phyloP scores from a whole-genome alignment of 225 moss, liverwort and hornwort genomes.

The Pseudoscleropodium purum region DNA sequence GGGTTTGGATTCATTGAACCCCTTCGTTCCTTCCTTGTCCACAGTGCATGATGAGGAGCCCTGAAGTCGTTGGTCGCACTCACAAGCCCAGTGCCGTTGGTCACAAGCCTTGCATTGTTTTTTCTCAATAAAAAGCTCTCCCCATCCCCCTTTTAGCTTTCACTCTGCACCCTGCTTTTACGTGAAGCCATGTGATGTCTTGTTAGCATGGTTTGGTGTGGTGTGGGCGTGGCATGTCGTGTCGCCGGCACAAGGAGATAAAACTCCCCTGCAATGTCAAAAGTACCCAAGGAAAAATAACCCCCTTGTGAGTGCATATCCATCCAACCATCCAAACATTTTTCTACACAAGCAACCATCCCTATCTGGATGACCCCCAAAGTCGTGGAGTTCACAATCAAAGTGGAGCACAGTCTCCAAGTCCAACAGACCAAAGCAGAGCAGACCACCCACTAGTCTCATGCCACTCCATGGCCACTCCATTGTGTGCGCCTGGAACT shows the following conservation, averaged over 20 bases:
- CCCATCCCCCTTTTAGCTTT: background rate
- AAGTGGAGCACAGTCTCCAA: background rate
- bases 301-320: background rate
- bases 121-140: background rate
- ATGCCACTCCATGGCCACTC: background rate
- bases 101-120: background rate
- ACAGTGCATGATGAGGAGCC: background rate
- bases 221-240: no score
- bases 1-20: background rate
- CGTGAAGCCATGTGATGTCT: background rate
- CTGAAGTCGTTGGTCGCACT: background rate
- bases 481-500: background rate
- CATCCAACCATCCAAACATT: background rate
- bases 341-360: background rate
- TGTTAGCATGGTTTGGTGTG: background rate
- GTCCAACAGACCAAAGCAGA: background rate
- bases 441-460: background rate
- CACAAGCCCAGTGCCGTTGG: background rate
- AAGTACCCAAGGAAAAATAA: background rate
- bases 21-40: background rate
- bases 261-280: background rate
- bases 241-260: background rate
- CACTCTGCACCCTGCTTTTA: background rate
- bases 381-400: background rate
- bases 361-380: background rate